Percentiles rank a stretch among this genome's conserved stretches.
Evolutionary conservation across 2,329 filamentous ascomycete genomes (phyloP).

Genomic region (Passalora sequoiae): DNA sequence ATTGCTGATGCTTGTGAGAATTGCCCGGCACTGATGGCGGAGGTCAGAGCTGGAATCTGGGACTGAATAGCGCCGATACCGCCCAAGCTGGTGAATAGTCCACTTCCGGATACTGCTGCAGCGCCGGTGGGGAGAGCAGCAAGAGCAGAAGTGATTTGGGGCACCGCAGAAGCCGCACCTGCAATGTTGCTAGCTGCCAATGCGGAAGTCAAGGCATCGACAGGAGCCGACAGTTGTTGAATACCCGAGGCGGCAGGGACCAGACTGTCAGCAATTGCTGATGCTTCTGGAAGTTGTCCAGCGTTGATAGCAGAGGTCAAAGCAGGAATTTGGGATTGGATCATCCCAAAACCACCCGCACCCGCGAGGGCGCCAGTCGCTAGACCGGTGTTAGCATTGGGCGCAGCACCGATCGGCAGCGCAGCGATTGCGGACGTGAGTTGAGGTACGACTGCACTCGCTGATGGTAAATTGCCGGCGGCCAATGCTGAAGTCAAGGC

Average conservation of each 20-base stretch:
- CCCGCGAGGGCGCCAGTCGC: too few relatives aligned
- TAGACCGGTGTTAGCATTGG: too few relatives aligned
- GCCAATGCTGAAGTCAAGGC: neutral
- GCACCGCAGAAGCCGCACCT: neutral
- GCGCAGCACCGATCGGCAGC: too few relatives aligned
- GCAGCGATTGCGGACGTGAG: neutral
- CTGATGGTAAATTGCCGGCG: neutral
- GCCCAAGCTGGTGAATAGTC: too few relatives aligned
- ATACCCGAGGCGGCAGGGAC: neutral
- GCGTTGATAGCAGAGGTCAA: neutral
- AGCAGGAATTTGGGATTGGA: too few relatives aligned
- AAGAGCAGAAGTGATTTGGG: neutral
- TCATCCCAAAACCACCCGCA: too few relatives aligned
- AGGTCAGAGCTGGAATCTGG: neutral
- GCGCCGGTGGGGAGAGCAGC: neutral
- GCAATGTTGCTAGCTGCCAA: neutral
- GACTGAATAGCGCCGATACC: too few relatives aligned
- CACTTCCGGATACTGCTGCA: too few relatives aligned
- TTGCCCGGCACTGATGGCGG: neutral
- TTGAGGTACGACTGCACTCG: neutral
- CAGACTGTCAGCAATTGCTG: neutral
- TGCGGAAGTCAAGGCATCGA: neutral
- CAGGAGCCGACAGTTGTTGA: neutral
- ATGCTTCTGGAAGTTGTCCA: neutral
- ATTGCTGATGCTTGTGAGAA: neutral